Base-by-base conservation (phyloP, 2,329 filamentous ascomycete genomes). In the Mollisiaceae sp. region DNA sequence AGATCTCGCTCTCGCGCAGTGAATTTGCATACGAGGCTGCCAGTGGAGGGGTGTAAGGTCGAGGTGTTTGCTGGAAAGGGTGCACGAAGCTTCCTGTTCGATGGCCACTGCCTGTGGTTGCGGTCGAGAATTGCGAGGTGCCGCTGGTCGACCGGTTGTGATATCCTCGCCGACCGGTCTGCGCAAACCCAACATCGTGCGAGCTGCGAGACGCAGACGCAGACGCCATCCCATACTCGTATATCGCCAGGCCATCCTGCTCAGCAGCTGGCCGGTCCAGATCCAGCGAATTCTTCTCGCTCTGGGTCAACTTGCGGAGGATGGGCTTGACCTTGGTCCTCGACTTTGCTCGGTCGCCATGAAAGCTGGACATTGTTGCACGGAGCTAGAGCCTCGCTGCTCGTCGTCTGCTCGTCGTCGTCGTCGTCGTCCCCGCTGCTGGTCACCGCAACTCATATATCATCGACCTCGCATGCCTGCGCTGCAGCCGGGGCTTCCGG, bases 11-110 rank as follows among this genome's bases (percentile, higher is more conserved):
- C 57, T 73, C 75, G 41, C 82, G 80, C 52, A 84, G 76, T 8
- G 85, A 86, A 74, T 85, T 85, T 69, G 85, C 82, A 74, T 87
- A 87, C 27, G 85, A 83, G 18, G 65, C 59, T 47, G 66, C 68
- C 66, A 87, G 72, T 9, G 86, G 85, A 59, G 86, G 85, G 65
- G 86, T 88, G 55, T 85, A 84, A 0, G 85, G 85, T 47, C 85
- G 82, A 38, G 87, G 87, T 9, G 81, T 88, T 77, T 89, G 87
- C 74, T 89, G 86, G 70, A 88, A 89, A 32, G 87, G 87, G 73
- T 89, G 87, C 22, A 89, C 81, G 72, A 89, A 89, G 38, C 80
- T 75, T 59, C 72, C 76, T 35, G 74, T 65, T 24, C 75, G 71
- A 62, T 75, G 77, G 50, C 77, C 81, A 71, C 85, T 88, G 67